Conservation (phyloP, 495 filamentous ascomycete species). For the Ramalina intermedia region DNA sequence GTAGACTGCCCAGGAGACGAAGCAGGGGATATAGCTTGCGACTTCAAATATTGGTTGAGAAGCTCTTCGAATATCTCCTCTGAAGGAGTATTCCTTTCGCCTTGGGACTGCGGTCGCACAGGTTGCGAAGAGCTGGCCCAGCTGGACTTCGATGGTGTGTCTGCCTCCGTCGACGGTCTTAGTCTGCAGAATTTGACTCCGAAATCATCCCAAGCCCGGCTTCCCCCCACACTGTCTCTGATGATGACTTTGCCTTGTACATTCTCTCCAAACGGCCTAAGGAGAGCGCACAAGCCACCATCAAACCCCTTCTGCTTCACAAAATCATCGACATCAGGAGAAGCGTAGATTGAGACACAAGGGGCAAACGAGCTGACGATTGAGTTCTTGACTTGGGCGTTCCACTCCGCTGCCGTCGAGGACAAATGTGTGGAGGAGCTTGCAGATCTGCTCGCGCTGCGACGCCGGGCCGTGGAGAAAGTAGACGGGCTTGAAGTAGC, state of each 20-base stretch:
- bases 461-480: constrained; percentile 1
- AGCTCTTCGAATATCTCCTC: constrained; percentile 37
- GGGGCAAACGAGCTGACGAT: constrained; percentile 78
- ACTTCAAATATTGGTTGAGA: constrained; percentile 32
- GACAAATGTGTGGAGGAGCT: constrained; percentile 28
- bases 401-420: too few relatives aligned
- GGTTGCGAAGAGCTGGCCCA: too few relatives aligned
- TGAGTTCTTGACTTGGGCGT: too few relatives aligned
- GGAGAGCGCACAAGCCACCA: constrained; percentile 64
- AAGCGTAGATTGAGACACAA: constrained; percentile 70
- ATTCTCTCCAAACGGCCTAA: constrained; percentile 84
- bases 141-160: too few relatives aligned
- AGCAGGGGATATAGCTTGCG: constrained; percentile 18
- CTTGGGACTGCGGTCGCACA: too few relatives aligned
- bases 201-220: constrained; percentile 77
- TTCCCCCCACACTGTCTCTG: constrained; percentile 73
- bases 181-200: constrained; percentile 52
- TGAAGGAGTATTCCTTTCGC: too few relatives aligned
- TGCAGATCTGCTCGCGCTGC: constrained; percentile 36
- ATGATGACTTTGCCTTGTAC: constrained; percentile 80
- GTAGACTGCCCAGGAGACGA: too few relatives aligned
- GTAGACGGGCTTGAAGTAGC: neutral
- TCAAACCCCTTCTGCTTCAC: constrained; percentile 73
- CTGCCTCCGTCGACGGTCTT: too few relatives aligned
- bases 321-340: constrained; percentile 66